These are phyloP conservation scores for Seiridium unicorne DNA, from an alignment of 2,329 filamentous ascomycete species.

Conservation along the genomic window DNA sequence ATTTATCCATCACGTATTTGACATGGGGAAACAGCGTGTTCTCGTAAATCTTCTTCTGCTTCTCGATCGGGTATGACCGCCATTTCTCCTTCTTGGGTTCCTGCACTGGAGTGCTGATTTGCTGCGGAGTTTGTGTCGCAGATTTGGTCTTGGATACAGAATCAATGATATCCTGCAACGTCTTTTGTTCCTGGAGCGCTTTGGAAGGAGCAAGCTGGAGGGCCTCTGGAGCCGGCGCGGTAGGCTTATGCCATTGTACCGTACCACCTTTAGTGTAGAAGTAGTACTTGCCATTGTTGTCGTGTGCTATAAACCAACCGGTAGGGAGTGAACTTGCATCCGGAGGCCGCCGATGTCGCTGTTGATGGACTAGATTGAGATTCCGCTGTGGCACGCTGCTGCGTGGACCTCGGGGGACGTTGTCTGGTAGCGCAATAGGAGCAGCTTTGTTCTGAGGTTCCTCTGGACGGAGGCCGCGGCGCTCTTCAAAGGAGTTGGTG, in stretches of 20 bases:
- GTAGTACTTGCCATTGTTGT: conserved; percentile 71
- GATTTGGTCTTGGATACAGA: conserved; percentile 69
- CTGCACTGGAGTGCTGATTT: conserved; percentile 50
- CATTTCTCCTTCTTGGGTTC: conserved; percentile 70
- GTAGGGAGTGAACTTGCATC: conserved; percentile 58
- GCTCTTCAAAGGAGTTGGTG: conserved; percentile 60
- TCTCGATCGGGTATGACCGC: conserved; percentile 69
- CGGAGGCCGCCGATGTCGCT: conserved; percentile 54
- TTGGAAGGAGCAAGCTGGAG: conserved; percentile 65
- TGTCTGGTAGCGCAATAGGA: conserved; percentile 37
- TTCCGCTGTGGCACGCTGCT: conserved; percentile 58
- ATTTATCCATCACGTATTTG: conserved; percentile 83
- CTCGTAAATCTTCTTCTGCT: conserved; percentile 94
- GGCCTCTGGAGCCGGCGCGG: conserved; percentile 60
- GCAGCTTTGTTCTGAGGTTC: conserved; percentile 37
- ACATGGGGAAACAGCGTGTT: conserved; percentile 88
- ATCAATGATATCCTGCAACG: conserved; percentile 81
- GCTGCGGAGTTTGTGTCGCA: conserved; percentile 64
- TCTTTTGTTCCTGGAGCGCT: conserved; percentile 62
- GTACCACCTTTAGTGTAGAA: conserved; percentile 79
- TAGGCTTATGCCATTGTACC: conserved; percentile 81
- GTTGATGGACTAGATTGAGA: conserved; percentile 47
- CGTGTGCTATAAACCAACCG: conserved; percentile 83
- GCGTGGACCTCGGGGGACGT: conserved; percentile 57
- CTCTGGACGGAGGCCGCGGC: conserved; percentile 57